Conservation (phyloP, 73 alveolate species). For the Tetrahymena malaccensis region DNA sequence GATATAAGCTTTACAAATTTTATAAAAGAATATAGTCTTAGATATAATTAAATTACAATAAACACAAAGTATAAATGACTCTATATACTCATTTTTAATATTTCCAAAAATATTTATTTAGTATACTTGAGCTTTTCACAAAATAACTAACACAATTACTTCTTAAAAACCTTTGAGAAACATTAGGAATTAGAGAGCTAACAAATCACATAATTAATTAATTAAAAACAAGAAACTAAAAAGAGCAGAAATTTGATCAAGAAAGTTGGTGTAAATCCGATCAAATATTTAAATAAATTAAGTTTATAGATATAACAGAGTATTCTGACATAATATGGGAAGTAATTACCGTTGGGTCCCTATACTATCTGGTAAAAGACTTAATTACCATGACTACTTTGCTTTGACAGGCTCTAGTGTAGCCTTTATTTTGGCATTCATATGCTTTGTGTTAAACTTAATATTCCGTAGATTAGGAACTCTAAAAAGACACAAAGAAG, state of each 20-base stretch:
- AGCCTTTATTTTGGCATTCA: neutral
- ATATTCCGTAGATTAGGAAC: neutral
- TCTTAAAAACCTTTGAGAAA: neutral
- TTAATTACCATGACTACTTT: neutral
- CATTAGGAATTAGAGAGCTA: neutral
- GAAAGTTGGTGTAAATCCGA: neutral
- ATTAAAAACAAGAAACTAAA: neutral
- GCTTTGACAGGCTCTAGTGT: neutral
- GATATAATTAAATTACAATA: neutral
- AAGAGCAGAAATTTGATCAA: neutral
- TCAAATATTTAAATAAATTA: neutral
- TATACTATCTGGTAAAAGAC: neutral
- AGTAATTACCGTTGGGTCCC: neutral
- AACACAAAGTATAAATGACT: neutral
- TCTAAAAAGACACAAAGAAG: neutral
- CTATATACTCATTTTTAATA: neutral
- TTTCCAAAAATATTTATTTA: neutral
- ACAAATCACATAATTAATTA: neutral
- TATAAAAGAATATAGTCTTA: neutral
- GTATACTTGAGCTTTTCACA: neutral
- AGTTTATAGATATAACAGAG: neutral
- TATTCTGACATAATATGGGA: neutral
- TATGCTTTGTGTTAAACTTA: neutral
- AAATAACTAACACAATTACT: neutral
- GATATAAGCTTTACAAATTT: neutral